phyloP scores from a whole-genome alignment of 805 yeast species.

The Lipomyces orientalis region DNA sequence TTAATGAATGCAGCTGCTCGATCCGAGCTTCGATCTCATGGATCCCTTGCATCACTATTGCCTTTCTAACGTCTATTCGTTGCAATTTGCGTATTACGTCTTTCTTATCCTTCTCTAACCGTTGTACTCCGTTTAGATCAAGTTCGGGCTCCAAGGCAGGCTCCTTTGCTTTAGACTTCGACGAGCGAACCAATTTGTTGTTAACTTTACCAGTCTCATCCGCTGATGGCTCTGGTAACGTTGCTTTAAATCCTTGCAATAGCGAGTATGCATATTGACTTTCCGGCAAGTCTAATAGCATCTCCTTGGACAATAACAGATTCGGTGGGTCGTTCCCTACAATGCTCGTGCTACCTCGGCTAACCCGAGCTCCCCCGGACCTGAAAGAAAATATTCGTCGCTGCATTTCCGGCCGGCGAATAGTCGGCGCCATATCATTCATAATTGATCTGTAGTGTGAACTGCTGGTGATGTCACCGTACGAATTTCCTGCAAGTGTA shows the following conservation, averaged over 20 bases:
- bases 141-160: conserved; percentile 10
- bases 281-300: conserved; percentile 61
- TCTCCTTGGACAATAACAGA: conserved; percentile 59
- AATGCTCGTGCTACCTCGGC: conserved; percentile 3
- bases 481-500: conserved; percentile 39
- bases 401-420: conserved; percentile 50
- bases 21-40: conserved; percentile 32
- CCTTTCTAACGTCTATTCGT: conserved; percentile 32
- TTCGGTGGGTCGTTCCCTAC: conserved; percentile 7
- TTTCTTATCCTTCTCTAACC: conserved; percentile 22
- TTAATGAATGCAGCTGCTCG: conserved; percentile 21
- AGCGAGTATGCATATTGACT: conserved; percentile 53
- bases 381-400: conserved; percentile 47
- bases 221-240: conserved; percentile 37
- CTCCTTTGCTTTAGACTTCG: conserved; percentile 15
- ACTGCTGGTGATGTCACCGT: conserved; percentile 47
- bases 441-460: conserved; percentile 55
- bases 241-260: conserved; percentile 73
- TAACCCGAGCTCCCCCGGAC: conserved; percentile 8
- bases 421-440: conserved; percentile 49
- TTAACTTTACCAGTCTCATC: conserved; percentile 10
- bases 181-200: conserved; percentile 4
- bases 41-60: conserved; percentile 30
- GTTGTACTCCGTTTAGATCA: conserved; percentile 29
- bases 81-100: conserved; percentile 27